Evolutionary conservation across 768 basidiomycete genomes (phyloP).

Genomic region (Amanita jacksonii): DNA sequence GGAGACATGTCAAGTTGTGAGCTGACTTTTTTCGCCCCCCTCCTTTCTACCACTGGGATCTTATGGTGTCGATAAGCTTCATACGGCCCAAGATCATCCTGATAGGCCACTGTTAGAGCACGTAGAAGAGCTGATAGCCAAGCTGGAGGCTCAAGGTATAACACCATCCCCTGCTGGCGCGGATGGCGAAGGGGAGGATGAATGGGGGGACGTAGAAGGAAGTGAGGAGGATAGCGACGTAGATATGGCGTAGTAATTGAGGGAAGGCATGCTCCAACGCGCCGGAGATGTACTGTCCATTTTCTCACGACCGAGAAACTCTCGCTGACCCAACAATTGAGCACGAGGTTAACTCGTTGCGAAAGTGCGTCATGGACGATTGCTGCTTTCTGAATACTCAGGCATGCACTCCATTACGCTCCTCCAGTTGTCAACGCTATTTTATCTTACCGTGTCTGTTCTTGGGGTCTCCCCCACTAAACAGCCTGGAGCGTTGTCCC

Average conservation of each 20-base stretch:
- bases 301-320: too few relatives aligned
- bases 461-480: too few relatives aligned
- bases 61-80: constrained; percentile 37
- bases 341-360: too few relatives aligned
- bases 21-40: constrained; percentile 18
- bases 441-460: too few relatives aligned
- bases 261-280: too few relatives aligned
- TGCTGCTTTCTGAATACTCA: too few relatives aligned
- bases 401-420: too few relatives aligned
- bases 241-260: constrained; percentile 37
- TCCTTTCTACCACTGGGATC: not conserved
- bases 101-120: constrained; percentile 74
- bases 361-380: too few relatives aligned
- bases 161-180: constrained; percentile 47
- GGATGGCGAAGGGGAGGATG: constrained; percentile 43
- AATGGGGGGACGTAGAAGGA: constrained; percentile 63
- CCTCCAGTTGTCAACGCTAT: too few relatives aligned
- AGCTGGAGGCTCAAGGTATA: constrained; percentile 60
- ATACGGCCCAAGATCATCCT: constrained; percentile 59
- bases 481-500: too few relatives aligned
- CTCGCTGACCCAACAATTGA: not conserved
- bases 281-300: too few relatives aligned
- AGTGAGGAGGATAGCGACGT: constrained; percentile 56
- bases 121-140: constrained; percentile 58
- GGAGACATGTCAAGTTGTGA: constrained; percentile 72